Percentiles rank a stretch among this genome's conserved stretches.
Evolutionary conservation across 139 green algal genomes (phyloP).

Genomic region (Desmodesmus armatus): DNA sequence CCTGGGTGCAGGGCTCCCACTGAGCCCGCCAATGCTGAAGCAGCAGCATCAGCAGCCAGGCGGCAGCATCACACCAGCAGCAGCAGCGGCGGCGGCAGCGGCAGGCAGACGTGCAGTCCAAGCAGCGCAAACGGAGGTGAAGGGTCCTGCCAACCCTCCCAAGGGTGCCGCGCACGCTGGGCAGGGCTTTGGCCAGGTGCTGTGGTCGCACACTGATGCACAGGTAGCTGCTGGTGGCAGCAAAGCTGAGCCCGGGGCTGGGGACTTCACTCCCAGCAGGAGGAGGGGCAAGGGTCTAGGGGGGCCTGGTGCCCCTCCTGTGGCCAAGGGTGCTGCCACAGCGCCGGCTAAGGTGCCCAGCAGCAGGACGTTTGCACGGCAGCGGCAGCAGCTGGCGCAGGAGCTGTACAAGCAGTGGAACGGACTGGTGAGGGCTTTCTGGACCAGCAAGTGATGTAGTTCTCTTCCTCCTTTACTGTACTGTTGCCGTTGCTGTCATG

Average conservation of each 20-base stretch:
- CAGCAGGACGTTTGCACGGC: slow-evolving; percentile 37
- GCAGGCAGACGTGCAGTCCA: not conserved
- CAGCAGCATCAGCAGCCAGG: not conserved
- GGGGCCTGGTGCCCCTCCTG: not conserved
- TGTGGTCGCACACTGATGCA: too few species aligned
- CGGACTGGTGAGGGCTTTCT: slow-evolving; percentile 1
- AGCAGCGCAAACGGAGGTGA: too few species aligned
- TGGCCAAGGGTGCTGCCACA: not conserved
- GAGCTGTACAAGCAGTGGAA: slow-evolving; percentile 67
- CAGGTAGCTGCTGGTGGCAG: too few species aligned
- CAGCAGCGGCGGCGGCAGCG: not conserved
- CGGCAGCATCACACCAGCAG: not conserved
- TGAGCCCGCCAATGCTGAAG: slow-evolving; percentile 13
- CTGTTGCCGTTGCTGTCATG: too few species aligned
- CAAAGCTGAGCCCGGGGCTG: too few species aligned
- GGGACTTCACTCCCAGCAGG: too few species aligned
- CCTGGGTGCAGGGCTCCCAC: not conserved
- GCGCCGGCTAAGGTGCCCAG: slow-evolving; percentile 16
- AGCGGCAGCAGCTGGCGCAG: slow-evolving; percentile 49
- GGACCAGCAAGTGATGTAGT: too few species aligned
- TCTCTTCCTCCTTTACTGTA: too few species aligned
- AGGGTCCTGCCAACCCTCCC: too few species aligned
- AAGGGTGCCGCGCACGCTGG: not conserved
- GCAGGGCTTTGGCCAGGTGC: too few species aligned
- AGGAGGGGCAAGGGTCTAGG: not conserved